phyloP scores from a whole-genome alignment of 2,329 filamentous ascomycete genomes.

The Penicillium sp. region DNA sequence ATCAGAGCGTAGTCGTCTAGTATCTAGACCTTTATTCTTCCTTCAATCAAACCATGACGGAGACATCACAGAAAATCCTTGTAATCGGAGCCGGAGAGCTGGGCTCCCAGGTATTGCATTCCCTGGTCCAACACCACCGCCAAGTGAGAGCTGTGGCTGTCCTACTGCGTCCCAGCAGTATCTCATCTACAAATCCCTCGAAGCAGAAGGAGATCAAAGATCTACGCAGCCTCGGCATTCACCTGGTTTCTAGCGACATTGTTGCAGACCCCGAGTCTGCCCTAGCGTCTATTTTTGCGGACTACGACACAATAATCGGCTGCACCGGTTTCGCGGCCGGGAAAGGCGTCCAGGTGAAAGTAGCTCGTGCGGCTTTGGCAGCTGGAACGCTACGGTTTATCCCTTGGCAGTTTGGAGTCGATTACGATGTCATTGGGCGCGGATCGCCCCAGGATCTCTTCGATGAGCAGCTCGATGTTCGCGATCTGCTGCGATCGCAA shows the following conservation, averaged over 20 bases:
- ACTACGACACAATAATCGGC: slow-evolving; percentile 50
- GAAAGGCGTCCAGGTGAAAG: slow-evolving; percentile 56
- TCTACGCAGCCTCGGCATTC: slow-evolving; percentile 27
- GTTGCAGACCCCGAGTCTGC: slow-evolving; percentile 25
- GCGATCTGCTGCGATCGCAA: slow-evolving; percentile 53
- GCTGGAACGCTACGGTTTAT: slow-evolving; percentile 56
- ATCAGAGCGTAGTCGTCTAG: background rate
- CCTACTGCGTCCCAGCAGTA: slow-evolving; percentile 53
- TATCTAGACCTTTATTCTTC: background rate
- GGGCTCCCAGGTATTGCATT: slow-evolving; percentile 55
- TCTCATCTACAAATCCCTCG: slow-evolving; percentile 29
- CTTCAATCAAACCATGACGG: slow-evolving; percentile 5
- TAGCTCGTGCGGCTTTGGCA: slow-evolving; percentile 55
- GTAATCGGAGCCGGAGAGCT: slow-evolving; percentile 67
- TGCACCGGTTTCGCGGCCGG: slow-evolving; percentile 61
- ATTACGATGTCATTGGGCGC: slow-evolving; percentile 64
- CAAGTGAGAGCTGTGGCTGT: slow-evolving; percentile 47
- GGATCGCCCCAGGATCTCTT: slow-evolving; percentile 61
- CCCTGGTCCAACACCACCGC: slow-evolving; percentile 50
- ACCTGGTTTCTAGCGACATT: slow-evolving; percentile 49
- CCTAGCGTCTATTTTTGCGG: slow-evolving; percentile 45
- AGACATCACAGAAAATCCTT: slow-evolving; percentile 44
- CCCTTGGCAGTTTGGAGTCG: slow-evolving; percentile 72
- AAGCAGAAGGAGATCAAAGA: slow-evolving; percentile 6
- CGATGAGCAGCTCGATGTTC: slow-evolving; percentile 63